Conservation (phyloP, 2,329 filamentous ascomycete species). For the Drechslerella dactyloides region DNA sequence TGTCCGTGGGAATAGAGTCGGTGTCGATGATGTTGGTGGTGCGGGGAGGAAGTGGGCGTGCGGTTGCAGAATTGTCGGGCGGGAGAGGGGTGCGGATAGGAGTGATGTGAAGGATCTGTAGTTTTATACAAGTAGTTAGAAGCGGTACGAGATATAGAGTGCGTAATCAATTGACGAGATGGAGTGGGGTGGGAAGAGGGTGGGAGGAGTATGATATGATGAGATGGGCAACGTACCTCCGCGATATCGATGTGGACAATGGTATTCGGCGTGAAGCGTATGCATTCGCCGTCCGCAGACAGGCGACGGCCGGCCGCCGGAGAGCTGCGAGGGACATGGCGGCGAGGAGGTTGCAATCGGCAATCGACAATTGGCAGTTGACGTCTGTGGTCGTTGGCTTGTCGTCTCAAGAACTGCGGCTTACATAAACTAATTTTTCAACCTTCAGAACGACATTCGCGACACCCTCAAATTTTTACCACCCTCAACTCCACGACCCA, state of each 20-base stretch:
- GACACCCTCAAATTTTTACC: neutral
- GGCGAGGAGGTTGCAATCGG: neutral
- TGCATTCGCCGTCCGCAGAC: constrained; percentile 16
- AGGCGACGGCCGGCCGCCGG: constrained; percentile 29
- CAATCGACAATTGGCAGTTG: neutral
- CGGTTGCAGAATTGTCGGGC: constrained; percentile 2
- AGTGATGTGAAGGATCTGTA: constrained; percentile 47
- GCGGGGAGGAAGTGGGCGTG: neutral
- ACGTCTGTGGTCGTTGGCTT: neutral
- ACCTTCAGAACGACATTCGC: neutral
- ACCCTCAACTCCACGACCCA: no score
- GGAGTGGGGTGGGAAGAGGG: neutral
- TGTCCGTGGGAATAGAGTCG: neutral
- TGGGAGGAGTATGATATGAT: no score
- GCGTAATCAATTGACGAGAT: neutral
- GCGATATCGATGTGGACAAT: constrained; percentile 16
- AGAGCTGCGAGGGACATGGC: constrained; percentile 20
- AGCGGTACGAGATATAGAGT: no score
- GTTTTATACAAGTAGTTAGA: neutral
- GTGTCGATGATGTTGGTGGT: neutral
- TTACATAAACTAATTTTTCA: neutral
- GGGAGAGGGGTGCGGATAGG: constrained; percentile 15
- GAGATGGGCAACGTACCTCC: constrained; percentile 9
- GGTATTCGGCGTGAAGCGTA: neutral
- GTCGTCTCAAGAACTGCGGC: neutral